phyloP scores from a whole-genome alignment of 1,284 basidiomycete species.

The Leccinum idahoense region DNA sequence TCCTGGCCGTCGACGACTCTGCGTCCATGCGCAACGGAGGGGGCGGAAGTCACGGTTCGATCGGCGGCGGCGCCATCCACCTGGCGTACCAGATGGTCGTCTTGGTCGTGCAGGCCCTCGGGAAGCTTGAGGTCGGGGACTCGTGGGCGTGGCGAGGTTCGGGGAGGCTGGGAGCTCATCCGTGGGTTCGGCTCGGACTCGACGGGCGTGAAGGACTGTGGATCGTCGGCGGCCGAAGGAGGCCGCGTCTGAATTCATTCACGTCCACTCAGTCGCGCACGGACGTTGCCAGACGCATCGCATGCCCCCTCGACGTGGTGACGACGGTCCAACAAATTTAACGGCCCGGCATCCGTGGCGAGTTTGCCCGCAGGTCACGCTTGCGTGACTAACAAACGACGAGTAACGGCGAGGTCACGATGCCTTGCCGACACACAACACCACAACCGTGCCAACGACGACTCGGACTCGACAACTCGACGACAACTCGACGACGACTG shows the following conservation, averaged over 20 bases:
- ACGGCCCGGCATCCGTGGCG: too few relatives aligned
- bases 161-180: slow-evolving; percentile 85
- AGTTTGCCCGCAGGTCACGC: too few relatives aligned
- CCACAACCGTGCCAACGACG: too few relatives aligned
- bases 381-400: too few relatives aligned
- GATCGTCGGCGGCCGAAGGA: slow-evolving; percentile 24
- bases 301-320: too few relatives aligned
- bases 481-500: too few relatives aligned
- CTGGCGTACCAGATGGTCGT: slow-evolving; percentile 94
- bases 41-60: slow-evolving; percentile 52
- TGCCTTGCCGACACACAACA: too few relatives aligned
- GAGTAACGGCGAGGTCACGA: too few relatives aligned
- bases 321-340: too few relatives aligned
- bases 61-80: slow-evolving; percentile 84
- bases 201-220: slow-evolving; percentile 27
- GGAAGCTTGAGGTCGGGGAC: slow-evolving; percentile 91
- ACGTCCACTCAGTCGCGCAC: slow-evolving; percentile 90
- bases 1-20: slow-evolving; percentile 94
- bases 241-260: slow-evolving; percentile 74
- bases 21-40: slow-evolving; percentile 90
- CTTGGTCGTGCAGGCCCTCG: slow-evolving; percentile 87
- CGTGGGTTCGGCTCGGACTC: slow-evolving; percentile 79
- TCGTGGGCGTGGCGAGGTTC: slow-evolving; percentile 85
- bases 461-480: too few relatives aligned
- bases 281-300: slow-evolving; percentile 56